These are phyloP conservation scores for Xylariaceae sp. DNA, from an alignment of 2,329 filamentous ascomycete species.

Conservation along the genomic window DNA sequence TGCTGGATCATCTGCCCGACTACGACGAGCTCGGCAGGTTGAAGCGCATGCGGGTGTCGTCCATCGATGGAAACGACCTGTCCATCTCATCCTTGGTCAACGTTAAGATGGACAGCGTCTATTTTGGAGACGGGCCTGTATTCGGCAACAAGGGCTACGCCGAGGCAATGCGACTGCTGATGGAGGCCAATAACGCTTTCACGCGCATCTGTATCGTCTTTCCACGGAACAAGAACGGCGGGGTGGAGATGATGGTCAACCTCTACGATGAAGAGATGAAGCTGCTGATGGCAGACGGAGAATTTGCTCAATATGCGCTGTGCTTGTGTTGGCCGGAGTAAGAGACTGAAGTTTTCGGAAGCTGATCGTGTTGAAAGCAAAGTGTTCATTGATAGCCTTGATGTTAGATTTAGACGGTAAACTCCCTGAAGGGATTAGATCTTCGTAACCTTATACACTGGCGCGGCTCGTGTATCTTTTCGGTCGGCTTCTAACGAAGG, in stretches of 20 bases:
- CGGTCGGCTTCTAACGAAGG: no score
- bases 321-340: background rate
- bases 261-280: conserved; percentile 12
- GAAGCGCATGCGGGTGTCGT: background rate
- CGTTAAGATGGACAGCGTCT: conserved; percentile 2
- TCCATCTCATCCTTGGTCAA: conserved; percentile 5
- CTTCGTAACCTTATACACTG: no score
- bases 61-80: conserved; percentile 3
- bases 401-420: no score
- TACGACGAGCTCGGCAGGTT: conserved; percentile 2
- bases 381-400: no score
- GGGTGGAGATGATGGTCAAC: conserved; percentile 9
- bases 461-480: no score
- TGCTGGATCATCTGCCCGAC: conserved; percentile 3
- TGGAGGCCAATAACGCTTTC: conserved; percentile 3
- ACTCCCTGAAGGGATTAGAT: no score
- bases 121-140: conserved; percentile 3
- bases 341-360: background rate
- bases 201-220: conserved; percentile 5
- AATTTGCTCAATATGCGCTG: conserved; percentile 3
- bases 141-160: conserved; percentile 8
- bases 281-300: conserved; percentile 4
- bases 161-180: conserved; percentile 7
- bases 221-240: conserved; percentile 7
- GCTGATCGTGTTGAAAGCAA: no score